Evolutionary conservation across 345 rosid genomes (phyloP).

Genomic region (Anacardium occidentale): DNA sequence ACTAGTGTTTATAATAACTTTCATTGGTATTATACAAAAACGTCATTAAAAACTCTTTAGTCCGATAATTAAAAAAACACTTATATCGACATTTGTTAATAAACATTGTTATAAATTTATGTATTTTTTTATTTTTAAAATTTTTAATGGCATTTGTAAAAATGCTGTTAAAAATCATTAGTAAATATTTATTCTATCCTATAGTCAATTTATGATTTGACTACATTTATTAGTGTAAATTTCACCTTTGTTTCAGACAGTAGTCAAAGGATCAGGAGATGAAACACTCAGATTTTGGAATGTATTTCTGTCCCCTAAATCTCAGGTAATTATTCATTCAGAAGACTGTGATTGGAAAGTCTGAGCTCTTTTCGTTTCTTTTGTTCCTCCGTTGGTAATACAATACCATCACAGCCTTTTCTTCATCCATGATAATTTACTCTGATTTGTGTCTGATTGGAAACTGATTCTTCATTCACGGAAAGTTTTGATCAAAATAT

Average conservation of each 20-base stretch:
- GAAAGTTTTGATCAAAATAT: neutral
- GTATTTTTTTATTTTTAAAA: no score
- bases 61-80: no score
- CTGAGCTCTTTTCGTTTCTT: neutral
- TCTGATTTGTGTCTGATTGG: neutral
- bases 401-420: neutral
- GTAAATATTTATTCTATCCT: no score
- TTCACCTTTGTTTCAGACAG: conserved; percentile 58
- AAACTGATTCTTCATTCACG: neutral
- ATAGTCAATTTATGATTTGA: no score
- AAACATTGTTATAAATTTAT: no score
- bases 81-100: no score
- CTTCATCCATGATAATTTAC: neutral
- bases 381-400: neutral
- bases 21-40: no score
- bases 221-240: no score
- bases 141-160: no score
- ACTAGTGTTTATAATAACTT: no score
- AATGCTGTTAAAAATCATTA: no score
- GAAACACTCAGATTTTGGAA: conserved; percentile 98
- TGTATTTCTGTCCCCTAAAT: conserved; percentile 93
- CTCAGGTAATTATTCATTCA: conserved; percentile 53
- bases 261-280: conserved; percentile 99
- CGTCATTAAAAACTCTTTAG: no score
- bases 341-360: conserved; percentile 2